A percentile compares a stretch with the other conserved stretches of the same genome.
phyloP scores from a whole-genome alignment of 208 protist species.

The Crithidia bombi region DNA sequence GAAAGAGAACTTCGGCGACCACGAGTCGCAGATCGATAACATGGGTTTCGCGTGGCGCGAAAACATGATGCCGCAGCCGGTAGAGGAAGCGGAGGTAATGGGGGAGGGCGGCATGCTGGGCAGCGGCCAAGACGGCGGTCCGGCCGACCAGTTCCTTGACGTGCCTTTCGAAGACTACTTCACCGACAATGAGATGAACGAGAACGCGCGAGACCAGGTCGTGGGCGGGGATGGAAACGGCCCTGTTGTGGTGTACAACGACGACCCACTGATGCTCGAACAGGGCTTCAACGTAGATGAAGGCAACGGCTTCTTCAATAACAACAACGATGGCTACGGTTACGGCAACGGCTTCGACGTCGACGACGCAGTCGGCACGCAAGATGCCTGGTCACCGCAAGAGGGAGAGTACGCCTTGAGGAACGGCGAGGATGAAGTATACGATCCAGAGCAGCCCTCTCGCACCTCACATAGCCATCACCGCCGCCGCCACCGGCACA shows the following conservation, averaged over 20 bases:
- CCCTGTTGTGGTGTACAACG: constrained; percentile 16
- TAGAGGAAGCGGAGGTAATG: no score
- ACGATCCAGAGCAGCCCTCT: constrained; percentile 18
- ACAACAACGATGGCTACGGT: constrained; percentile 9
- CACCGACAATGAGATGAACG: constrained; percentile 40
- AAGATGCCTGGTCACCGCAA: constrained; percentile 32
- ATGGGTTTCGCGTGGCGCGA: constrained; percentile 58
- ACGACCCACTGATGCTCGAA: constrained; percentile 23
- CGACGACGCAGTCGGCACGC: constrained; percentile 13
- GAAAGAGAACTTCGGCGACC: constrained; percentile 70
- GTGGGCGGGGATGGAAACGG: constrained; percentile 12
- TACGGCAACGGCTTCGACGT: constrained; percentile 2
- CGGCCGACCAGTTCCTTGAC: constrained; percentile 48
- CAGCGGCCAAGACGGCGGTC: constrained; percentile 28
- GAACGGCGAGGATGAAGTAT: constrained; percentile 21
- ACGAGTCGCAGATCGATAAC: constrained; percentile 67
- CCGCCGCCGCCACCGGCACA: constrained; percentile 23
- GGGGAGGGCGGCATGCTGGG: constrained; percentile 14
- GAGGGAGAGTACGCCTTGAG: constrained; percentile 16
- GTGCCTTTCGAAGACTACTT: constrained; percentile 55
- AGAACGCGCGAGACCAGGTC: constrained; percentile 6
- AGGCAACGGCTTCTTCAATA: constrained; percentile 11
- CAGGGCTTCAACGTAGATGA: constrained; percentile 19
- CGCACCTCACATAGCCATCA: constrained; percentile 32
- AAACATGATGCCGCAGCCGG: constrained; percentile 35